These are phyloP conservation scores for Mucor circinelloides DNA, from an alignment of 371 early-diverging fungal species.

Conservation along the genomic window DNA sequence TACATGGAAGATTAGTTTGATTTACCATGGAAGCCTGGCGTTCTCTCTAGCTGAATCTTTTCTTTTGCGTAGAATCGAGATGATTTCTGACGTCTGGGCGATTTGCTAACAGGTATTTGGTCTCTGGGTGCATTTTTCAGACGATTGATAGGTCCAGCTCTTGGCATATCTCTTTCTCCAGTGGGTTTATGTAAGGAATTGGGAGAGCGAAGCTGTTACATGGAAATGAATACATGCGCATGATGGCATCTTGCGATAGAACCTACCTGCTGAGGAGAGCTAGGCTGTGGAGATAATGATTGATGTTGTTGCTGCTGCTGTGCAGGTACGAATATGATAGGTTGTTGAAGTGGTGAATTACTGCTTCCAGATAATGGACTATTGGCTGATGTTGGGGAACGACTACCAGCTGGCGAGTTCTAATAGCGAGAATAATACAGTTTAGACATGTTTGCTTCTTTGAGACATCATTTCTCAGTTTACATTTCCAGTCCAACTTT, in stretches of 20 bases:
- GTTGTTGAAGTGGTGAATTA: constrained; percentile 11
- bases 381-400: constrained; percentile 6
- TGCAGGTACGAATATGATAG: constrained; percentile 19
- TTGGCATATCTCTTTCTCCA: constrained; percentile 51
- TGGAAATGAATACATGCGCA: not conserved
- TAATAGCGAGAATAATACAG: not conserved
- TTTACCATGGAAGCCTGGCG: constrained; percentile 77
- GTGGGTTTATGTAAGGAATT: constrained; percentile 8
- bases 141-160: constrained; percentile 76
- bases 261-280: constrained; percentile 7
- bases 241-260: not conserved
- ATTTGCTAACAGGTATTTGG: constrained; percentile 78
- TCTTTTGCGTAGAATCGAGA: constrained; percentile 87
- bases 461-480: not conserved
- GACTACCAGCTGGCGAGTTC: constrained; percentile 7
- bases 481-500: constrained; percentile 27
- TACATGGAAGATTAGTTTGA: not conserved
- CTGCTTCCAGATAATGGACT: not conserved
- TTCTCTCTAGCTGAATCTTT: constrained; percentile 78
- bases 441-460: not conserved
- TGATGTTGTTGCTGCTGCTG: constrained; percentile 16
- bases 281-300: not conserved
- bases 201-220: constrained; percentile 21
- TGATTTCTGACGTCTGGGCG: constrained; percentile 84
- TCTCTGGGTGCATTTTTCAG: constrained; percentile 84